Conservation (phyloP, 2,329 filamentous ascomycete species). For the Paraphoma sp. region DNA sequence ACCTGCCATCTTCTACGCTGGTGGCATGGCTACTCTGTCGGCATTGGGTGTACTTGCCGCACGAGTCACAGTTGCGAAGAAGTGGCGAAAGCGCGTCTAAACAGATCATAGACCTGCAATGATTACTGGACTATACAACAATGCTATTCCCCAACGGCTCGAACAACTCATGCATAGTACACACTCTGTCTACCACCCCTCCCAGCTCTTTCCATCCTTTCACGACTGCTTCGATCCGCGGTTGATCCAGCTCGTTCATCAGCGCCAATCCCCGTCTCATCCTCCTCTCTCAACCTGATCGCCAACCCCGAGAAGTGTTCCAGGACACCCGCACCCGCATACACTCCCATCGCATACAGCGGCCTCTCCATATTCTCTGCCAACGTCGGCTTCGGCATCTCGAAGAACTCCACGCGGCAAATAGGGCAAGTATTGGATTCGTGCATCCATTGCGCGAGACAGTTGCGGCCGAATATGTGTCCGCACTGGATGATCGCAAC, state of each 20-base stretch:
- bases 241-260: neutral
- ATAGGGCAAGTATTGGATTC: constrained; percentile 10
- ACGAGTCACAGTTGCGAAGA: constrained; percentile 26
- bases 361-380: neutral
- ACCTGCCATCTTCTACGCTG: constrained; percentile 41
- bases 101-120: neutral
- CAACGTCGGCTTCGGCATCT: neutral
- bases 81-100: constrained; percentile 26
- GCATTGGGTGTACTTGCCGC: constrained; percentile 29
- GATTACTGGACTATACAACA: neutral
- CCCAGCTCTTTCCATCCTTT: neutral
- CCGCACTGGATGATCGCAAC: constrained; percentile 5
- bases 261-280: neutral
- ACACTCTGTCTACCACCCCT: neutral
- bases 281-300: neutral
- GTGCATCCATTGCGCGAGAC: constrained; percentile 5
- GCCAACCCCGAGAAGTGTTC: neutral
- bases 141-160: neutral
- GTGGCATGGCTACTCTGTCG: constrained; percentile 28
- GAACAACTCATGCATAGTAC: neutral
- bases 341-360: neutral
- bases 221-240: neutral
- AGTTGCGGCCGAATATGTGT: constrained; percentile 6
- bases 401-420: constrained; percentile 5
- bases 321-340: neutral